Base-by-base conservation (phyloP, 129 eudicot genomes). In the Flaveria robusta region DNA sequence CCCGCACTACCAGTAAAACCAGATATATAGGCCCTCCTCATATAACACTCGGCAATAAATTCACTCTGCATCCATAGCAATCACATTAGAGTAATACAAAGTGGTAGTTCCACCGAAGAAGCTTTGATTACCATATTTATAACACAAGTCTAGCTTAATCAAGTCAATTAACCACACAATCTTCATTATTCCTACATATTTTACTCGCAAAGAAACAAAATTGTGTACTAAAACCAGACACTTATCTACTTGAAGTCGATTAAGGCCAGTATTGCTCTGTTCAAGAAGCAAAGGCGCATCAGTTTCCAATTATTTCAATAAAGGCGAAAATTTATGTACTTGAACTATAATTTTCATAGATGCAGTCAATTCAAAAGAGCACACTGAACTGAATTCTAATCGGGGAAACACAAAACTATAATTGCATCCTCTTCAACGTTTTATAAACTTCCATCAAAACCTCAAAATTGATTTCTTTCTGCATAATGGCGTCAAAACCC, bases 1-100 rank as follows among this genome's bases (percentile, higher is more conserved):
- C 97, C 99, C 27, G 99, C 99, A 83, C 99, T 95, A 20, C 99
- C 99, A 9, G 97, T 95, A 71, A 95, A 95, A 49, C 99, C 99
- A 20, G 99, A 89, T 74, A 95, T 86, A 69, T 89, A 95, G 34
- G 90, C 85, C 74, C 99, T 89, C 75, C 99, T 86, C 87, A 81
- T 77, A 72, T 86, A 89, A 72, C 97, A 91, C 43, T 95, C 99
- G 18, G 96, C 99, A 78, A 91, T 91, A 64, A 89, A 95, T 64
- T 95, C 99, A 78, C 99, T 95, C 99, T 95, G 91, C 65, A 72
- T 42, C 63, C 69, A 77, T 79, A 78, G 60, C 27, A 80, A 56
- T 85, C 15, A 77, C 54, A 69, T 58, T 11, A 69, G 16, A 34
- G 16, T 42, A 68, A 42, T 55, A 77, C 12, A n/a, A 56, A 20